Conservation (phyloP, 257 asterid species). For the Prunella vulgaris region DNA sequence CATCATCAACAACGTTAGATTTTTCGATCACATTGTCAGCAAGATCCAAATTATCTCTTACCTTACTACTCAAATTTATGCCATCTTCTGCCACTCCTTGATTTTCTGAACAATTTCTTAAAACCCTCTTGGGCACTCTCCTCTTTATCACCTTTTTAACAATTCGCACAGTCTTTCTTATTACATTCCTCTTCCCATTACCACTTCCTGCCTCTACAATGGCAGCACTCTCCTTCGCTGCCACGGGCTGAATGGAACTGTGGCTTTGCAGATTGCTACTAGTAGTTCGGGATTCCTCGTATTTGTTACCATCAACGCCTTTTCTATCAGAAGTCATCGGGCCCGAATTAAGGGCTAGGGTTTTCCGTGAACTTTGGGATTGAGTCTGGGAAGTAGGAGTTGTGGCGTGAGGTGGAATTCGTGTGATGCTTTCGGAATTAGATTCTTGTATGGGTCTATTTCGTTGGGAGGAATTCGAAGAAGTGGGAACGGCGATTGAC, state of each 20-base stretch:
- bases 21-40: conserved; percentile 5
- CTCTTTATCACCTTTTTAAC: conserved; percentile 61
- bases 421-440: background rate
- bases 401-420: background rate
- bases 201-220: conserved; percentile 26
- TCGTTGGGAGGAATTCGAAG: background rate
- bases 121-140: conserved; percentile 51
- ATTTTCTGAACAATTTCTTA: conserved; percentile 9
- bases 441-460: background rate
- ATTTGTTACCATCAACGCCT: background rate
- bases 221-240: conserved; percentile 1
- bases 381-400: conserved; percentile 2
- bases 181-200: conserved; percentile 40
- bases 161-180: conserved; percentile 45
- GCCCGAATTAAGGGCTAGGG: conserved; percentile 23
- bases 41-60: background rate
- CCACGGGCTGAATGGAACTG: conserved; percentile 14
- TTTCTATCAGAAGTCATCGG: background rate
- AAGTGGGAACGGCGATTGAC: conserved; percentile 8
- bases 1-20: conserved; percentile 13
- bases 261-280: background rate
- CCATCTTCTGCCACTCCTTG: conserved; percentile 14
- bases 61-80: conserved; percentile 9
- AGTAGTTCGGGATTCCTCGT: no score
- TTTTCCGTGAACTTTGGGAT: conserved; percentile 7